Conservation (phyloP, 129 eudicot genomes). For the Chrysanthemum seticuspe region DNA sequence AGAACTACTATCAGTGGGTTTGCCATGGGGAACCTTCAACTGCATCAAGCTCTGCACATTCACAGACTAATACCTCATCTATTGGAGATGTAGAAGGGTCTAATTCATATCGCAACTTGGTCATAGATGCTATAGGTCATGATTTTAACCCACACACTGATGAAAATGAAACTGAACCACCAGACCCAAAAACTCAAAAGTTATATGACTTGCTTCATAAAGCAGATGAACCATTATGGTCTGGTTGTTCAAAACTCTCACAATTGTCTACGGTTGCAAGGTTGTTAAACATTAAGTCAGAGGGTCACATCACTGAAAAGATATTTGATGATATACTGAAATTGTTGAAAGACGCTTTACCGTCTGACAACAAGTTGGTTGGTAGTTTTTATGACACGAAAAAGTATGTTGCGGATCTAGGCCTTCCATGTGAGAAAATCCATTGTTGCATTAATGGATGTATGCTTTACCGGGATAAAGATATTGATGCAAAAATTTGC, state of each 20-base stretch:
- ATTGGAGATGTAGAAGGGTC: neutral
- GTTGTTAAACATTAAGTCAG: neutral
- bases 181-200: neutral
- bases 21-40: neutral
- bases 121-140: neutral
- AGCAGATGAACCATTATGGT: slow-evolving; percentile 1
- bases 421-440: neutral
- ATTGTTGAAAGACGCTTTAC: neutral
- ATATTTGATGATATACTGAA: neutral
- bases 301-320: neutral
- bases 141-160: neutral
- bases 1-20: neutral
- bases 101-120: slow-evolving; percentile 4
- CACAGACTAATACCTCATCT: neutral
- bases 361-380: neutral
- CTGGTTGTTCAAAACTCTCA: neutral
- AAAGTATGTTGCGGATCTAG: neutral
- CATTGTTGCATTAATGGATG: neutral
- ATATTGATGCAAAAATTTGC: neutral
- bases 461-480: neutral
- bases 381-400: slow-evolving; percentile 1
- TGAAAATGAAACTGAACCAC: neutral
- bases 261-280: neutral
- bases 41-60: neutral
- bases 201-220: neutral